phyloP scores from a whole-genome alignment of 1,284 basidiomycete species.

The Mycena citricolor region DNA sequence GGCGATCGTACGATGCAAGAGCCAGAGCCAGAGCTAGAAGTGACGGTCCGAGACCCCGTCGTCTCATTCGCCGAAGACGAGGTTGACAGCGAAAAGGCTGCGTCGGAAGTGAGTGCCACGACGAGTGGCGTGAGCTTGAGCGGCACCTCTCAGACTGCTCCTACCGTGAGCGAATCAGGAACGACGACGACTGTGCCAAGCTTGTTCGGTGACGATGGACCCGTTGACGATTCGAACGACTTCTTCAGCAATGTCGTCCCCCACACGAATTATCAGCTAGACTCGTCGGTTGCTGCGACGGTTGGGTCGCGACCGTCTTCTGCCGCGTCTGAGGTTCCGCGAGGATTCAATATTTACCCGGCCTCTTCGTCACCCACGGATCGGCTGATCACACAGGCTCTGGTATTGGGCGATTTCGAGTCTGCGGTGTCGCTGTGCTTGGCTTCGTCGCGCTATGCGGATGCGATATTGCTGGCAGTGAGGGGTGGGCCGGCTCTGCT shows the following conservation, averaged over 20 bases:
- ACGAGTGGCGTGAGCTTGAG: constrained; percentile 31
- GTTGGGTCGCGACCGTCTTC: constrained; percentile 86
- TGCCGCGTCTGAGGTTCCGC: constrained; percentile 70
- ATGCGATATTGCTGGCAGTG: constrained; percentile 92
- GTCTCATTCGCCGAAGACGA: constrained; percentile 75
- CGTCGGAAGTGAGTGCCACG: constrained; percentile 66
- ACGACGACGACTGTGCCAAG: constrained; percentile 81
- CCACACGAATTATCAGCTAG: constrained; percentile 74
- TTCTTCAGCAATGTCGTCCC: constrained; percentile 91
- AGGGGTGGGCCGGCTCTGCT: constrained; percentile 91
- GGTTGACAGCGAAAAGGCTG: constrained; percentile 56
- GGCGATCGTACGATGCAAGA: constrained; percentile 34
- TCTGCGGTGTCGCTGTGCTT: constrained; percentile 92
- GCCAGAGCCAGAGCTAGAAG: constrained; percentile 44
- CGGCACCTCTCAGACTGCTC: constrained; percentile 63
- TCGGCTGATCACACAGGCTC: constrained; percentile 86
- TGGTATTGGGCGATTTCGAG: constrained; percentile 93
- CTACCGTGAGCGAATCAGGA: constrained; percentile 66
- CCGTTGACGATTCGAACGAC: constrained; percentile 64
- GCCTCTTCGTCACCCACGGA: constrained; percentile 87
- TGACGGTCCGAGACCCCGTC: constrained; percentile 49
- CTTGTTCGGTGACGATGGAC: constrained; percentile 80
- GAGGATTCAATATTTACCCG: constrained; percentile 91
- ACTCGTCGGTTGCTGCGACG: constrained; percentile 90
- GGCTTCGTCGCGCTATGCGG: constrained; percentile 87